These are phyloP conservation scores for Dipodascopsis uninucleata DNA, from an alignment of 805 yeast species.

Conservation along the genomic window DNA sequence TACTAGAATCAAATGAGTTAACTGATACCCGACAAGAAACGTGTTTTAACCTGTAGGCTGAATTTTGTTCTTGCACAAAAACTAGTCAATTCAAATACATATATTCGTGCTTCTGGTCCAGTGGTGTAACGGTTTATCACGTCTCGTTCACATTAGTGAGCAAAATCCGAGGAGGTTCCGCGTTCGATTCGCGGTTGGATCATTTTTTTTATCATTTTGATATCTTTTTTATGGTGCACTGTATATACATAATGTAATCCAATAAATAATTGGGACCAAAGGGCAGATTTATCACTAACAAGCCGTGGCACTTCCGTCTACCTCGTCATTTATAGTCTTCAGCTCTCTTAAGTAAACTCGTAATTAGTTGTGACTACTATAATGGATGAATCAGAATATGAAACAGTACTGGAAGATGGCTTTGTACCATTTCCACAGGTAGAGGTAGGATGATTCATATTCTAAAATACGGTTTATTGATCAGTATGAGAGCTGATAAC, in stretches of 20 bases:
- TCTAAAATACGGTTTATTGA: neutral
- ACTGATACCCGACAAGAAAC: too few species aligned
- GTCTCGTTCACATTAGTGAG: slow-evolving; percentile 9
- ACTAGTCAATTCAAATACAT: neutral
- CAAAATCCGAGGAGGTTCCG: slow-evolving; percentile 13
- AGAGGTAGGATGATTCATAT: slow-evolving; percentile 1
- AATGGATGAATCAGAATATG: slow-evolving; percentile 3
- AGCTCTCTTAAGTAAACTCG: too few species aligned
- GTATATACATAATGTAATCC: too few species aligned
- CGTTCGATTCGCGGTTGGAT: slow-evolving; percentile 15
- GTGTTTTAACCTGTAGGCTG: too few species aligned
- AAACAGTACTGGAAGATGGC: slow-evolving; percentile 6
- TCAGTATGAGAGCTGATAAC: neutral
- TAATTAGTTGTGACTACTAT: too few species aligned
- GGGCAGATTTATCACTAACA: too few species aligned
- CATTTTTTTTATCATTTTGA: slow-evolving; percentile 5
- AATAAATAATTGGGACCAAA: too few species aligned
- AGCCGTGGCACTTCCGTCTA: too few species aligned
- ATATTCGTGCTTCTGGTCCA: slow-evolving; percentile 6
- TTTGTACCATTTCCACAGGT: slow-evolving; percentile 10
- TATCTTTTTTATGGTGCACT: slow-evolving; percentile 3
- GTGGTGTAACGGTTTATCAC: slow-evolving; percentile 14
- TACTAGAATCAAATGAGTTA: too few species aligned
- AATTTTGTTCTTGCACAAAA: too few species aligned
- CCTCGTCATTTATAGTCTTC: too few species aligned